These are phyloP conservation scores for Byssochlamys sp. DNA, from an alignment of 2,329 filamentous ascomycete genomes.

Conservation along the genomic window DNA sequence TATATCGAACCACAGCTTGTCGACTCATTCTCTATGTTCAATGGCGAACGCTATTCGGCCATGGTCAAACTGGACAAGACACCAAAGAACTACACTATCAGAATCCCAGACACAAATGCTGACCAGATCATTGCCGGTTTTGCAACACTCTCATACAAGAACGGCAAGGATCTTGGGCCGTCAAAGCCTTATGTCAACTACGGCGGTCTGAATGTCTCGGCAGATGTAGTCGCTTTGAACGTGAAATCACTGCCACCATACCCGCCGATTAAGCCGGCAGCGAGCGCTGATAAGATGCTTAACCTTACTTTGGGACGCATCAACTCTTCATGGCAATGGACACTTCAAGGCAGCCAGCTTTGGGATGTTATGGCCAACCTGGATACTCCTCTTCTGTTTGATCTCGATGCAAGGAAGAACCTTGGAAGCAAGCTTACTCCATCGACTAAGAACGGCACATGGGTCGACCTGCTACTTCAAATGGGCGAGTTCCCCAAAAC, in stretches of 20 bases:
- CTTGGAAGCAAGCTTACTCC: constrained; percentile 19
- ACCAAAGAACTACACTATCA: constrained; percentile 33
- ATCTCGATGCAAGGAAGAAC: constrained; percentile 18
- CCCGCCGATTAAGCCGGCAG: constrained; percentile 34
- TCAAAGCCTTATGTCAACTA: constrained; percentile 41
- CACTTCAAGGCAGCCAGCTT: constrained; percentile 16
- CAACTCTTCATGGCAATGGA: constrained; percentile 22
- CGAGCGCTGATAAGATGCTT: constrained; percentile 38
- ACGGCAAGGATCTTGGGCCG: constrained; percentile 5
- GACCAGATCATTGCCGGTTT: constrained; percentile 46
- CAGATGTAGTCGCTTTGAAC: constrained; percentile 36
- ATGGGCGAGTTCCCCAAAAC: constrained; percentile 15
- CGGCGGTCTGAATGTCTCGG: constrained; percentile 36
- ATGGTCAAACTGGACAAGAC: constrained; percentile 30
- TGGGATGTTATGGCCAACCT: constrained; percentile 20
- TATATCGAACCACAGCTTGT: constrained; percentile 27
- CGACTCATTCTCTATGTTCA: constrained; percentile 17
- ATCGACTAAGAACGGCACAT: constrained; percentile 27
- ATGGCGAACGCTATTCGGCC: constrained; percentile 27
- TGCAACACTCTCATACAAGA: constrained; percentile 38
- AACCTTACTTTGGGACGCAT: constrained; percentile 22
- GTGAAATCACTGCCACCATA: constrained; percentile 36
- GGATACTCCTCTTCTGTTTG: constrained; percentile 24
- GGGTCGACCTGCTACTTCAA: constrained; percentile 31
- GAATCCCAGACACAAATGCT: constrained; percentile 39